These are phyloP conservation scores for Paraphaeosphaeria sporulosa DNA, from an alignment of 2,329 filamentous ascomycete species.

Conservation along the genomic window DNA sequence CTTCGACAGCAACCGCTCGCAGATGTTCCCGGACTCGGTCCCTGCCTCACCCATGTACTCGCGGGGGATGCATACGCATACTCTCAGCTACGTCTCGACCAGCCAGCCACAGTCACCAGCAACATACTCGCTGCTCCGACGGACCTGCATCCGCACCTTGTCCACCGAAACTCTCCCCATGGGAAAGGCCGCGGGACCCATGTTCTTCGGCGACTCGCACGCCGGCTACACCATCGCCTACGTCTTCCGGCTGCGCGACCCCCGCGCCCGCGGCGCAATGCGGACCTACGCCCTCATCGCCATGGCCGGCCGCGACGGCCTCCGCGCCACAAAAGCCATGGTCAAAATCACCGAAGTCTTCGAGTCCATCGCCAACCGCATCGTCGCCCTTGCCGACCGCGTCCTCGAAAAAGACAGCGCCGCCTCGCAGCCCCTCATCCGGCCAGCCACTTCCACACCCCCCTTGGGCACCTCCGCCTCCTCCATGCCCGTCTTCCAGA, in stretches of 20 bases:
- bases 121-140: conserved; percentile 63
- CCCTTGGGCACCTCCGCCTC: conserved; percentile 41
- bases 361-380: conserved; percentile 61
- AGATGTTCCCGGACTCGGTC: conserved; percentile 42
- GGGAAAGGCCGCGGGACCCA: conserved; percentile 63
- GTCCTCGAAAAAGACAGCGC: conserved; percentile 48
- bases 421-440: conserved; percentile 29
- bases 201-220: conserved; percentile 64
- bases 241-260: conserved; percentile 65
- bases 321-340: conserved; percentile 54
- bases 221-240: conserved; percentile 67
- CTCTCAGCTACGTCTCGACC: conserved; percentile 65
- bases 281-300: conserved; percentile 66
- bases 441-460: conserved; percentile 42
- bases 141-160: conserved; percentile 65
- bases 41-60: conserved; percentile 53
- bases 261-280: conserved; percentile 63
- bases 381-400: conserved; percentile 54
- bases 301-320: conserved; percentile 64
- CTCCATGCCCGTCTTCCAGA: conserved; percentile 30
- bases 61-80: conserved; percentile 58
- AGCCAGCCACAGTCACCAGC: conserved; percentile 62
- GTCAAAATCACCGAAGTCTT: conserved; percentile 56
- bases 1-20: conserved; percentile 41
- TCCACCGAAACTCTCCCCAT: conserved; percentile 65